Base-by-base conservation (phyloP, 2,329 filamentous ascomycete species). In the Colletotrichum magnum region DNA sequence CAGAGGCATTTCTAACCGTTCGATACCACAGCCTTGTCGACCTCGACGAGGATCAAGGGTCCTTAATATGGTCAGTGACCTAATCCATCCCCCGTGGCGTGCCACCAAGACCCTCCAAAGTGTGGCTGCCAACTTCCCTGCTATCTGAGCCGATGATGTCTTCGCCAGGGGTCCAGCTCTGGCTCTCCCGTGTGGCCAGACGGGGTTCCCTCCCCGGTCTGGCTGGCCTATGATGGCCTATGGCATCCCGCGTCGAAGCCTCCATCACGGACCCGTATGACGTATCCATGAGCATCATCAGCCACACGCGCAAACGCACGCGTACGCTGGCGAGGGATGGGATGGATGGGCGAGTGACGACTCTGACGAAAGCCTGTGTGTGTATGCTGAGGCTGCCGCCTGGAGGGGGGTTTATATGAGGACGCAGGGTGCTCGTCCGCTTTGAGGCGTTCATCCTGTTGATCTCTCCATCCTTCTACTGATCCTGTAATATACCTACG, bases 121-220 rank as follows among this genome's bases (percentile, higher is more conserved):
- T 68, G 64, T 68, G 67, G 67, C 67, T 69, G 58, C 68, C 68
- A 68, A 68, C 68, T 68, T 70, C 52, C 68, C 58, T 58, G 68
- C 61, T 58, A 58, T 56, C 26, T 62, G 18, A 36, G 62, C 32
- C 67, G 32, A 63, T 58, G 68, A 68, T 58, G 63, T 62, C 26
- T 57, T 26, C 45, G 62, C 67, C 67, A 69, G 51, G 62, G 63
- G 62, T 67, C 16, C 47, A 21, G 47, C 16, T n/a, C 5, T 24
- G 43, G 32, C 39, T 54, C 24, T 54, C 50, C 9, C 32, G 32
- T 7, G 7, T 36, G 7, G 50, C 47, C 24, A n/a, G 62, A 66
- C 62, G 63, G 67, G 65, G 62, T 57, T 52, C 45, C 56, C 41
- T 24, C 56, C 62, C 32, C 24, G 18, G 62, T 26, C 16, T 39